A percentile compares a stretch with the other conserved stretches of the same genome.
These are phyloP conservation scores for Phytophthora brassicae DNA, from an alignment of 352 stramenopile species.

Conservation along the genomic window DNA sequence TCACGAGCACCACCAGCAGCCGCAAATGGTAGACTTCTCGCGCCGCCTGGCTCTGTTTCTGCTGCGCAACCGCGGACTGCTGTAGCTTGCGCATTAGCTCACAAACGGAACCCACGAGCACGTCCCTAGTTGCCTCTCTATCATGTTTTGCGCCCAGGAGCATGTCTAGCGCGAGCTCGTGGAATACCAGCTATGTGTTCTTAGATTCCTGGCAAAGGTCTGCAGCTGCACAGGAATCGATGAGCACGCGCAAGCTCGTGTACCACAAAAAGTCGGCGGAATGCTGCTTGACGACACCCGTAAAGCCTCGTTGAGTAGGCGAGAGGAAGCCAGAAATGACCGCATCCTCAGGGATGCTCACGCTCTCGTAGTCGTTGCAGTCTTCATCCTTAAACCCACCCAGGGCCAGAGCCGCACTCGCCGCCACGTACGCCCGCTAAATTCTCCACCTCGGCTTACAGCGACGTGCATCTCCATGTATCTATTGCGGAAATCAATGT, in stretches of 20 bases:
- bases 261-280: constrained; percentile 88
- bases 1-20: constrained; percentile 55
- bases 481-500: no score
- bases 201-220: constrained; percentile 44
- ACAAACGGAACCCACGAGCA: constrained; percentile 17
- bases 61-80: constrained; percentile 9
- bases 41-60: constrained; percentile 30
- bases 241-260: constrained; percentile 50
- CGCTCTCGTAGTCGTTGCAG: constrained; percentile 65
- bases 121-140: not conserved
- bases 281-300: constrained; percentile 76
- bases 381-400: constrained; percentile 59
- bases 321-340: constrained; percentile 60
- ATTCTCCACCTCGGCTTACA: constrained; percentile 15
- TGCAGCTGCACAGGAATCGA: constrained; percentile 38
- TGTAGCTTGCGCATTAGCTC: constrained; percentile 34
- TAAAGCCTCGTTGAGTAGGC: constrained; percentile 45
- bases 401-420: constrained; percentile 2
- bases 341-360: constrained; percentile 64
- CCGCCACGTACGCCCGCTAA: constrained; percentile 22
- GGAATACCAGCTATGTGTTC: constrained; percentile 31
- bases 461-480: constrained; percentile 37
- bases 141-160: constrained; percentile 5
- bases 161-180: constrained; percentile 45
- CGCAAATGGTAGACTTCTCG: constrained; percentile 50